These are phyloP conservation scores for Oryza rufipogon DNA, from an alignment of 176 grass and related monocot species.

Conservation along the genomic window DNA sequence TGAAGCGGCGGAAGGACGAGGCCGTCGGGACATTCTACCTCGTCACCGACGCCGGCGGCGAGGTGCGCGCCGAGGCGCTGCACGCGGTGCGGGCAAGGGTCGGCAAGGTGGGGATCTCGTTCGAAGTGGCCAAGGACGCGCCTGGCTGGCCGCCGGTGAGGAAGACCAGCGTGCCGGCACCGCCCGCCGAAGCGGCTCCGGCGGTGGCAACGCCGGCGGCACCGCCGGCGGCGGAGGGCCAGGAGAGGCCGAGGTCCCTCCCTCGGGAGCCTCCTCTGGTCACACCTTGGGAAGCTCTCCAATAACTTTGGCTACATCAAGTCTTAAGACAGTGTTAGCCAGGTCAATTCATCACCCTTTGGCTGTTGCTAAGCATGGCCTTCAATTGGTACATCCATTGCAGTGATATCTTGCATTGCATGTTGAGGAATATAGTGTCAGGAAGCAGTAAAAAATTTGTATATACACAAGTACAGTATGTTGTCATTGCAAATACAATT, in stretches of 20 bases:
- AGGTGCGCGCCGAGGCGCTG: slow-evolving; percentile 52
- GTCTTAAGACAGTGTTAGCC: slow-evolving; percentile 28
- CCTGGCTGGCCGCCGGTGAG: slow-evolving; percentile 45
- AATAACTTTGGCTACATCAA: slow-evolving; percentile 41
- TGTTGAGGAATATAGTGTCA: neutral
- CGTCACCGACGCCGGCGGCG: slow-evolving; percentile 55
- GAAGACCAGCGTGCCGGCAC: slow-evolving; percentile 23
- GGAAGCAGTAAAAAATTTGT: slow-evolving; percentile 38
- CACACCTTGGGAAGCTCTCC: slow-evolving; percentile 59
- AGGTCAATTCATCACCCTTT: slow-evolving; percentile 19
- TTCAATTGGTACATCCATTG: neutral
- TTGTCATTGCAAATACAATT: slow-evolving; percentile 36
- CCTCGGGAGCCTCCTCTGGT: slow-evolving; percentile 51
- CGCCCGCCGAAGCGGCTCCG: neutral
- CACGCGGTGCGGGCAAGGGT: slow-evolving; percentile 45
- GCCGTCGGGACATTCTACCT: slow-evolving; percentile 53
- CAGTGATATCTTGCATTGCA: slow-evolving; percentile 9
- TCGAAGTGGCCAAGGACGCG: slow-evolving; percentile 40
- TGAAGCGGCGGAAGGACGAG: slow-evolving; percentile 53
- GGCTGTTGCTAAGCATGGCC: slow-evolving; percentile 1
- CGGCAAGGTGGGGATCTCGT: slow-evolving; percentile 34
- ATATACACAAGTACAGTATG: slow-evolving; percentile 31
- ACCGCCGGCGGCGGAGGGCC: neutral
- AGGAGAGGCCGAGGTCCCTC: slow-evolving; percentile 44
- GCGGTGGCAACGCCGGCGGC: neutral